Evolutionary conservation across 2,329 filamentous ascomycete genomes (phyloP), one percentile per base, ranked within the genome.

Genomic region (Cytospora paraplurivora): DNA sequence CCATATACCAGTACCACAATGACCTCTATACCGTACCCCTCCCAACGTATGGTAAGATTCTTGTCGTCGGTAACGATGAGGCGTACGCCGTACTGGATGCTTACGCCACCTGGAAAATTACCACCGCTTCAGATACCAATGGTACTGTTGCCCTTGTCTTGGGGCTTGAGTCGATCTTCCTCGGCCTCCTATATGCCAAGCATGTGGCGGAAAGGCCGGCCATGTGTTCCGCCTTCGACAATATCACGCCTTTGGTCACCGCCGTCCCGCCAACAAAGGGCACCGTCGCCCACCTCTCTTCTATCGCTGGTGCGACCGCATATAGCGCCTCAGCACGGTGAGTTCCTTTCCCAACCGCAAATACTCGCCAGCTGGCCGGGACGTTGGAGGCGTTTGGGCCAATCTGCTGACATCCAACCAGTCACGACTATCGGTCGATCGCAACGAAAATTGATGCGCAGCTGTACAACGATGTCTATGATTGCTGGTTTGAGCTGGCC

Each of bases 41-140:
- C 1, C 19, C 2, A 61, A 66, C 1, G 65, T 72, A 1, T 75
- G 72, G 71, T 71, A 68, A 69, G 37, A 10, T 67, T 1, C 37
- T 32, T 1, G 32, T 67, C 7, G 71, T 71, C 47, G 47, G 65
- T 4, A 10, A 58, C 11, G 66, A 71, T 2, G 65, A 71, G 41
- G 69, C 67, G 5, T 49, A 54, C 10, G 64, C 50, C 10, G 51
- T 74, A n/a, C 51, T 75, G 0, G 71, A 71, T n/a, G 69, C 68
- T 1, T 70, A 72, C 15, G 71, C 65, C 0, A n/a, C 69, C 44
- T 74, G 70, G 69, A 72, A 74, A 61, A 56, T 66, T n/a, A 66
- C 66, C 7, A 69, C 64, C 21, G 38, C 38, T n/a, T 5, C 27
- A 3, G 71, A 73, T 60, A 33, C 65, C 15, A 72, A 70, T 57